Evolutionary conservation across 495 filamentous ascomycete genomes (phyloP).

Genomic region (Penicillium lagena): DNA sequence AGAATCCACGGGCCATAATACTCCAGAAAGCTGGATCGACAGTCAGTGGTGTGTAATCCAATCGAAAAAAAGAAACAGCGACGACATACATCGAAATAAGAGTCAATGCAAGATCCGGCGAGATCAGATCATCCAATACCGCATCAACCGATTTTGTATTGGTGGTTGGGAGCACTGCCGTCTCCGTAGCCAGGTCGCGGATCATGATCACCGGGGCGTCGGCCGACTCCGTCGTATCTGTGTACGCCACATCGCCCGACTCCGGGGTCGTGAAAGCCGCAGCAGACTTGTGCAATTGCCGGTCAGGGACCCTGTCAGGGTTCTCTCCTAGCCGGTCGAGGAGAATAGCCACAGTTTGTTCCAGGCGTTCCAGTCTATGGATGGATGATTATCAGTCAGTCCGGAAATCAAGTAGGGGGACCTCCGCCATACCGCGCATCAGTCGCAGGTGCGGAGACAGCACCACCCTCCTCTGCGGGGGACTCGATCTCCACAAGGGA

Average conservation of each 20-base stretch:
- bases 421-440: conserved; percentile 12
- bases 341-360: conserved; percentile 24
- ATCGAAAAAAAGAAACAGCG: not conserved
- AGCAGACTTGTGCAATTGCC: conserved; percentile 3
- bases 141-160: conserved; percentile 8
- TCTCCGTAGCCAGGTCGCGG: conserved; percentile 28
- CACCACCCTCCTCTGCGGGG: not conserved
- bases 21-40: conserved; percentile 11
- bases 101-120: conserved; percentile 12
- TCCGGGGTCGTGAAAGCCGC: conserved; percentile 10
- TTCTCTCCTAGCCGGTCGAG: conserved; percentile 28
- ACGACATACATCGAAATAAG: conserved; percentile 18
- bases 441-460: conserved; percentile 2
- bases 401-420: too few relatives aligned
- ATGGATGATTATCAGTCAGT: not conserved
- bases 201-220: conserved; percentile 29
- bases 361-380: conserved; percentile 27
- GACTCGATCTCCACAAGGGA: conserved; percentile 15
- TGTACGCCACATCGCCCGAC: conserved; percentile 4
- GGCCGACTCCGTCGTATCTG: conserved; percentile 12
- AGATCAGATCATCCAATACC: conserved; percentile 16
- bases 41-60: not conserved
- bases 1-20: conserved; percentile 40
- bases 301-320: conserved; percentile 1
- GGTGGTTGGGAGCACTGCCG: conserved; percentile 17